Evolutionary conservation across 2,329 filamentous ascomycete species (phyloP), one percentile per base, ranked within the genome.

Genomic region (Lachnellula arida): DNA sequence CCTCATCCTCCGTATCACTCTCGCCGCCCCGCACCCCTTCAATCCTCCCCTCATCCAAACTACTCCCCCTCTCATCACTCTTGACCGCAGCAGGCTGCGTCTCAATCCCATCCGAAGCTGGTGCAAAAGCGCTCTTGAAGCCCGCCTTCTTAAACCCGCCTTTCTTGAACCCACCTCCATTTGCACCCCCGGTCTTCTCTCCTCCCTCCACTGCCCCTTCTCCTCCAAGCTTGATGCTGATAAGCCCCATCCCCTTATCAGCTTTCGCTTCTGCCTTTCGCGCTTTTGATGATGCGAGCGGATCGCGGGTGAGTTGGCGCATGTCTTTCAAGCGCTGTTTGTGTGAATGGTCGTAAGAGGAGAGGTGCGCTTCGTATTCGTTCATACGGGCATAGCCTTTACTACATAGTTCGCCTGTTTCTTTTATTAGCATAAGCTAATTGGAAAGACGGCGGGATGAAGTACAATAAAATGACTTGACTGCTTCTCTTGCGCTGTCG

Each of bases 341-440:
- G 74, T 99, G 94, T 65, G 89, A 89, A 74, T 99, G 94, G 70
- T 97, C 94, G 73, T 97, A 97, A 67, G 89, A 94, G 61, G 86
- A 86, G 55, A 97, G 89, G 72, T 99, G 94, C 7, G 92, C 88
- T 73, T 97, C 93, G 72, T 95, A 97, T 71, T 97, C 93, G 70
- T 95, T 93, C 80, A 96, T 93, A 54, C 94, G 91, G 1, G 87
- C 85, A 74, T 97, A 99, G 66, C 92, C 93, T 75, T 97, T 97
- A 61, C 88, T 85, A 77, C 94, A 97, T 53, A 97, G 82, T 42
- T 86, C 82, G 76, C 84, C 78, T 78, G 55, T 2, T 1, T 22
- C 12, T 7, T 7, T 37, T 28, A 52, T 61, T 40, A 64, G 59
- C 43, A 42, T 52, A 46, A 11, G 37, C 11, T 15, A 32, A 23